These are phyloP conservation scores for Malus hybrid DNA, from an alignment of 331 rosid species.

Conservation along the genomic window DNA sequence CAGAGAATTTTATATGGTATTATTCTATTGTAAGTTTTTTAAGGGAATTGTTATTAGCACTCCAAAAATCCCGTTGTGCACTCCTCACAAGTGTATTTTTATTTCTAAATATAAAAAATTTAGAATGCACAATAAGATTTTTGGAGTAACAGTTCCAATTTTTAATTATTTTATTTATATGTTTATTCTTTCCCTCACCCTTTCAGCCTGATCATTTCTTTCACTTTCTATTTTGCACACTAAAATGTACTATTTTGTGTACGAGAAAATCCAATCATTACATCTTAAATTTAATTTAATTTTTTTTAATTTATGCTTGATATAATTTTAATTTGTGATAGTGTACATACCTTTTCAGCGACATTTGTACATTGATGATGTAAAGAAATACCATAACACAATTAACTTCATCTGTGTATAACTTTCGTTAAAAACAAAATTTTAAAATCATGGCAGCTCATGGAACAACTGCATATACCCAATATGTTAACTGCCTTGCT, in stretches of 20 bases:
- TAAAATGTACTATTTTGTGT: background rate
- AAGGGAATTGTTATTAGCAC: no score
- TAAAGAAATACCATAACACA: background rate
- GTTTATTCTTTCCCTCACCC: background rate
- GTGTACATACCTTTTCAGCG: background rate
- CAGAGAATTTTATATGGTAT: conserved; percentile 56
- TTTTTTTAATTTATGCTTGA: background rate
- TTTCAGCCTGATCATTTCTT: background rate
- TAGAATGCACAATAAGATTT: no score
- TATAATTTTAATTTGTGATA: background rate
- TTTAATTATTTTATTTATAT: background rate
- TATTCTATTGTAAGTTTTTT: background rate
- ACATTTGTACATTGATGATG: background rate
- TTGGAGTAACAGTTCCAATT: no score
- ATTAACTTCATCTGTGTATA: background rate
- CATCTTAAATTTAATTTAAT: background rate
- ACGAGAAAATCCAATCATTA: background rate
- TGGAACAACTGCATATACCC: background rate
- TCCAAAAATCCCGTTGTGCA: no score
- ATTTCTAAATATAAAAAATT: no score
- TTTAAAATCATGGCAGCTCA: background rate
- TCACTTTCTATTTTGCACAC: background rate
- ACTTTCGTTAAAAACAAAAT: background rate
- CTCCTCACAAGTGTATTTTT: no score
- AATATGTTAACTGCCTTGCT: background rate